Base-by-base conservation (phyloP, 495 filamentous ascomycete species). In the Aspergillus taichungensis region DNA sequence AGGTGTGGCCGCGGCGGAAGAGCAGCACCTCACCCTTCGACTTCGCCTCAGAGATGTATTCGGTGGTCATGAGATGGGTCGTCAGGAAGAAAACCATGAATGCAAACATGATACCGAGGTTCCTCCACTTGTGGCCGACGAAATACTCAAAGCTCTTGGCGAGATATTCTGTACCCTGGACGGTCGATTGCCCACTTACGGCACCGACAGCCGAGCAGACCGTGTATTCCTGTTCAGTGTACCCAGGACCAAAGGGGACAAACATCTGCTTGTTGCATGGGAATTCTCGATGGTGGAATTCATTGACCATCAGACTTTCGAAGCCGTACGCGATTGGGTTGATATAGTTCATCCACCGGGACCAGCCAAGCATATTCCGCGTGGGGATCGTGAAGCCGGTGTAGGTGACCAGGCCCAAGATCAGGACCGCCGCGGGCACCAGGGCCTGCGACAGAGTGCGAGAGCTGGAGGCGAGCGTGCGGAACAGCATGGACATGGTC, bases 61-160 rank as follows among this genome's bases (percentile, higher is more conserved):
- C 73, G 5, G 69, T 69, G 3, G 59, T 65, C 10, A 64, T 42
- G 8, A 77, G 51, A 44, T 75, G 63, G 11, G 75, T 61, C 34
- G 61, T 41, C 37, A 79, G 65, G 61, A 84, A 84, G 62, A 82
- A 79, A 7, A 74, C 40, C 60, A 76, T 81, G 59, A 86, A 84
- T 9, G 64, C 82, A 44, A 78, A 67, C 44, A 86, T 75, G 52
- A 88, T 77, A 18, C 81, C 83, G 50, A 84, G 57, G 47, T 86
- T 85, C n/a, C 82, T 62, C 83, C 83, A 87, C 28, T 84, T 71
- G 51, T 87, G 77, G 18, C 55, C 62, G 34, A 69, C 58, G 13
- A 62, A 65, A 48, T 85, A 86, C 6, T 63, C 59, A 58, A 73
- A 86, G 30, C 73, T 77, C 6, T 67, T 50, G 24, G 59, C 37